A percentile compares a stretch with the other conserved stretches of the same genome.
Conservation (phyloP, 306 rosid genomes). For the Pyrus bretschneideri region DNA sequence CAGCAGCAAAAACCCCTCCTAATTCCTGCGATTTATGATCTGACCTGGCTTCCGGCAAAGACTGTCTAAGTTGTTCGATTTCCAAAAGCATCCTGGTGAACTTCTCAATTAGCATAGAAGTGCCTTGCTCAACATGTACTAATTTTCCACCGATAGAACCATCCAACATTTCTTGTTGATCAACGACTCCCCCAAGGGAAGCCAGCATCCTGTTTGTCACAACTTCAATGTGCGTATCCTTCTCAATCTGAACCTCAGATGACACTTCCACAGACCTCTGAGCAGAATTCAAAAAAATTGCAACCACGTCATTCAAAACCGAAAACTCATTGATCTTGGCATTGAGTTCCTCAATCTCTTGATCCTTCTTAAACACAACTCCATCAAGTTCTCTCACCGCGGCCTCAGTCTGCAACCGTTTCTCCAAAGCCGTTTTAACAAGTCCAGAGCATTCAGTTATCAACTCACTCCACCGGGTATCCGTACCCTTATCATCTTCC, state of each 20-base stretch:
- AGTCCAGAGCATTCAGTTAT: slow-evolving; percentile 51
- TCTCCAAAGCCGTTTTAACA: slow-evolving; percentile 40
- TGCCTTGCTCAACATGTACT: slow-evolving; percentile 46
- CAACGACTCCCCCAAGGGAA: slow-evolving; percentile 46
- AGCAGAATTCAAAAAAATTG: slow-evolving; percentile 15
- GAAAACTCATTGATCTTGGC: slow-evolving; percentile 41
- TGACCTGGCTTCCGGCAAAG: slow-evolving; percentile 41
- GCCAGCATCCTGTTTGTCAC: slow-evolving; percentile 44
- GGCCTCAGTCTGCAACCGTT: slow-evolving; percentile 30
- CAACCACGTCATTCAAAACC: slow-evolving; percentile 24
- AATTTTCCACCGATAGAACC: slow-evolving; percentile 47
- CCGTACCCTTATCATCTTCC: slow-evolving; percentile 21
- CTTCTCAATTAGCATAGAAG: slow-evolving; percentile 40
- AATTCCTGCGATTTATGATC: slow-evolving; percentile 34
- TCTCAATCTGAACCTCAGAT: slow-evolving; percentile 30
- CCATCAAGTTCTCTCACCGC: slow-evolving; percentile 35
- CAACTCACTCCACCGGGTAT: slow-evolving; percentile 32
- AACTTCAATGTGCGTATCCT: slow-evolving; percentile 34
- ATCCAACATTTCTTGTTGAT: slow-evolving; percentile 43
- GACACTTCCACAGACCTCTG: slow-evolving; percentile 29
- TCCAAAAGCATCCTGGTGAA: slow-evolving; percentile 54
- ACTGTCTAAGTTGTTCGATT: slow-evolving; percentile 51
- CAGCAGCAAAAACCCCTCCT: slow-evolving; percentile 42
- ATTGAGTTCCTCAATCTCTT: slow-evolving; percentile 63
- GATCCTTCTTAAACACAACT: slow-evolving; percentile 45